A percentile compares a stretch with the other conserved stretches of the same genome.
These are phyloP conservation scores for Phytophthora vignae DNA, from an alignment of 352 stramenopile genomes.

Conservation along the genomic window DNA sequence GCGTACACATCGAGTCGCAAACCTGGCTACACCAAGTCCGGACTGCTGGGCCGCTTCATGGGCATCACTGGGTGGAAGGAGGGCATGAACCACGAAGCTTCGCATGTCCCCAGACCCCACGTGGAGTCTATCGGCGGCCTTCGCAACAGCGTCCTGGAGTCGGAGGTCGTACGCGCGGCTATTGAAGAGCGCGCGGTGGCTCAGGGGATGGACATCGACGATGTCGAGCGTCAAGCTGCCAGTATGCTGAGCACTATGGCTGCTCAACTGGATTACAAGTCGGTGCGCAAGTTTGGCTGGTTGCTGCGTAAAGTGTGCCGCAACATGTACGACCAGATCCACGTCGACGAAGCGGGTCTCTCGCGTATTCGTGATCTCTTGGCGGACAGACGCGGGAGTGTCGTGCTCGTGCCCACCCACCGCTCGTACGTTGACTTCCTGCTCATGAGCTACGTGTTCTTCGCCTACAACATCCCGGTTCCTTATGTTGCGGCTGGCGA, in stretches of 20 bases:
- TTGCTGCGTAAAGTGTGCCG: constrained; percentile 84
- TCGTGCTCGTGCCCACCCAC: constrained; percentile 88
- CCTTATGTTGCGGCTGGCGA: constrained; percentile 83
- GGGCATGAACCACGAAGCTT: constrained; percentile 88
- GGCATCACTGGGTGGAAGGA: constrained; percentile 88
- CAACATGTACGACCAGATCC: constrained; percentile 89
- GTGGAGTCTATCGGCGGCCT: constrained; percentile 69
- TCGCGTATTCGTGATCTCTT: constrained; percentile 74
- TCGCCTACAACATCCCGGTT: constrained; percentile 89
- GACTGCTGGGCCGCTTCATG: constrained; percentile 85
- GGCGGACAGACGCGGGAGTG: constrained; percentile 52
- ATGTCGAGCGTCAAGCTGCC: constrained; percentile 66
- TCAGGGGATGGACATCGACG: constrained; percentile 44
- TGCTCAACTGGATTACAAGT: constrained; percentile 77
- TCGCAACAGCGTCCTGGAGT: constrained; percentile 79
- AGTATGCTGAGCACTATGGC: constrained; percentile 82
- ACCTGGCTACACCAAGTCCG: constrained; percentile 87
- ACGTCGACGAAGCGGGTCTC: constrained; percentile 84
- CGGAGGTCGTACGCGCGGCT: constrained; percentile 57
- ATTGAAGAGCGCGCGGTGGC: constrained; percentile 51
- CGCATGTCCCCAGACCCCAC: constrained; percentile 78
- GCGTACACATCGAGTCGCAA: constrained; percentile 90
- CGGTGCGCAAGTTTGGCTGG: constrained; percentile 82
- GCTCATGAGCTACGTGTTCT: constrained; percentile 90
- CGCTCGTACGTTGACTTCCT: constrained; percentile 89